Percentiles rank a stretch among this genome's conserved stretches.
These are phyloP conservation scores for Mucor piriformis DNA, from an alignment of 371 early-diverging fungal genomes.

Conservation along the genomic window DNA sequence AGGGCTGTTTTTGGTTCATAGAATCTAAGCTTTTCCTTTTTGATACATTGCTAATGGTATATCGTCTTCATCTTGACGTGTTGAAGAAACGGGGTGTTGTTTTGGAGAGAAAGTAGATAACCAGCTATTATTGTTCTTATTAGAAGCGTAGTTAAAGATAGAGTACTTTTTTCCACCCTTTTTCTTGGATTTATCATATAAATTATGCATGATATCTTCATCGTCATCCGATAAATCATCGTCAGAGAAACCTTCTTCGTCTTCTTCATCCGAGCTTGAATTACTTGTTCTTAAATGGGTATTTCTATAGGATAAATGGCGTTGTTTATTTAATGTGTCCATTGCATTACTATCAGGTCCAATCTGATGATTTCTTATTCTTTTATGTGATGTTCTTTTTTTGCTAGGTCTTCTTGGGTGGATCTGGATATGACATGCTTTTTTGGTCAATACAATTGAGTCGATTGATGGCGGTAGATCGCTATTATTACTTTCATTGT, in stretches of 20 bases:
- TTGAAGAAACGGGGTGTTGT: background rate
- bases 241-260: slow-evolving; percentile 7
- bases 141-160: slow-evolving; percentile 1
- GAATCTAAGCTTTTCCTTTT: slow-evolving; percentile 2
- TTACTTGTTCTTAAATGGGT: slow-evolving; percentile 4
- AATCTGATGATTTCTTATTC: slow-evolving; percentile 10
- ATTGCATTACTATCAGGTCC: slow-evolving; percentile 14
- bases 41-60: slow-evolving; percentile 33
- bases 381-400: slow-evolving; percentile 9
- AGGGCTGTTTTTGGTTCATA: background rate
- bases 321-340: slow-evolving; percentile 9
- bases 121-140: slow-evolving; percentile 8
- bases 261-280: slow-evolving; percentile 22
- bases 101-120: slow-evolving; percentile 10
- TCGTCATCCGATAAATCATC: slow-evolving; percentile 7
- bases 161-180: slow-evolving; percentile 12
- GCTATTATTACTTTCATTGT: background rate
- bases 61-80: slow-evolving; percentile 24
- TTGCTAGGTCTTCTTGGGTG: background rate
- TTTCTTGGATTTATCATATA: background rate
- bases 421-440: slow-evolving; percentile 8
- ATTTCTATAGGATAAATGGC: background rate
- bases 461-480: background rate
- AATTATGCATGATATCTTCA: background rate
- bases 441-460: background rate